These are phyloP conservation scores for Ophiocordyceps camponoti-rufipedis DNA, from an alignment of 2,329 filamentous ascomycete species.

Conservation along the genomic window DNA sequence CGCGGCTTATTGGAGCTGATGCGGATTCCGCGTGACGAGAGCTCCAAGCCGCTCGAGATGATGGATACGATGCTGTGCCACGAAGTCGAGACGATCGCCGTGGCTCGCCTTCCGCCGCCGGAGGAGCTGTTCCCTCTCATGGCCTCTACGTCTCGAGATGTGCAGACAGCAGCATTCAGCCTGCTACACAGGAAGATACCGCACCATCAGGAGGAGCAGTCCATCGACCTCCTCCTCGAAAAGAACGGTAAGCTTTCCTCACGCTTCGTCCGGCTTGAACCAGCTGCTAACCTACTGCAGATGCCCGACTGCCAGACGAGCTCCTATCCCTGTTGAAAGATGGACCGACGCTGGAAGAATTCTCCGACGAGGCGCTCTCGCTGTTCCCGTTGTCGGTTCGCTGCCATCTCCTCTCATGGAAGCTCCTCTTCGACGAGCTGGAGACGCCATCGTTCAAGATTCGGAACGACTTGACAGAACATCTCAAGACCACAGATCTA, in stretches of 20 bases:
- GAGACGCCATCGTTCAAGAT: conserved; percentile 62
- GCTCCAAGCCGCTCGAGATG: conserved; percentile 51
- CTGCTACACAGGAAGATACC: conserved; percentile 70
- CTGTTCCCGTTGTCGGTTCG: conserved; percentile 53
- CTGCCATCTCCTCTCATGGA: conserved; percentile 77
- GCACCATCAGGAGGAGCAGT: conserved; percentile 59
- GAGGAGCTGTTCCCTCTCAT: conserved; percentile 59
- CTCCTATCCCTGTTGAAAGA: conserved; percentile 70
- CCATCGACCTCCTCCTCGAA: conserved; percentile 56
- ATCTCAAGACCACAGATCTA: conserved; percentile 57
- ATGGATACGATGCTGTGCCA: conserved; percentile 59
- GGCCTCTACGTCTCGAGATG: conserved; percentile 51
- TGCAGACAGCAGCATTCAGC: conserved; percentile 67
- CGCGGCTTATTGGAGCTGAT: conserved; percentile 45
- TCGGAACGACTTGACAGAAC: conserved; percentile 60
- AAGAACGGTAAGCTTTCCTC: conserved; percentile 30
- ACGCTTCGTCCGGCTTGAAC: not conserved
- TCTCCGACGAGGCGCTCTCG: conserved; percentile 46
- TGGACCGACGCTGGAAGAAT: conserved; percentile 49
- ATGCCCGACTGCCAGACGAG: conserved; percentile 63
- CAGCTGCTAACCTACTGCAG: conserved; percentile 8
- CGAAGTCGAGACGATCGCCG: conserved; percentile 44
- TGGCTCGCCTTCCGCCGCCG: conserved; percentile 42
- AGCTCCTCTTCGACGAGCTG: conserved; percentile 77
- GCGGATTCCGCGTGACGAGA: conserved; percentile 25